phyloP scores from a whole-genome alignment of 2,329 filamentous ascomycete genomes.

The Cladorrhinum sp. region DNA sequence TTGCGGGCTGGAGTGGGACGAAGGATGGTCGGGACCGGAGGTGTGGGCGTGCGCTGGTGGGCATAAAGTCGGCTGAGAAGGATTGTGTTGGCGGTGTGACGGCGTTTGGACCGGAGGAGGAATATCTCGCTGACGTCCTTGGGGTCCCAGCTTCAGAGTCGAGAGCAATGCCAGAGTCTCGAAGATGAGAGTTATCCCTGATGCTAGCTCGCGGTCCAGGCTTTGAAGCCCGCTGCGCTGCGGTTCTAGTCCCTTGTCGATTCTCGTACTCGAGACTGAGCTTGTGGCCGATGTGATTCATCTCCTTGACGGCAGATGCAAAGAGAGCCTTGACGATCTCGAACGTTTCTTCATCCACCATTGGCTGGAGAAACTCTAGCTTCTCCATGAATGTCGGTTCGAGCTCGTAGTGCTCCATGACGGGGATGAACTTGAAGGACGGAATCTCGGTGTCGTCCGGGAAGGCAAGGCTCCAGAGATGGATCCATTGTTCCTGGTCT shows the following conservation, averaged over 20 bases:
- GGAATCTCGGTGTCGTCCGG: background rate
- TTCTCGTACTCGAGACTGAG: constrained; percentile 3
- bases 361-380: constrained; percentile 2
- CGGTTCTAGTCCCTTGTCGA: background rate
- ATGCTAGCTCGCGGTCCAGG: background rate
- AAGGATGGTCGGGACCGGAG: background rate
- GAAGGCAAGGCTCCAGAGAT: constrained; percentile 6
- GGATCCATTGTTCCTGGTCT: constrained; percentile 5
- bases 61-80: background rate
- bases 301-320: background rate
- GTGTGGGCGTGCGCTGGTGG: background rate
- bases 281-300: background rate
- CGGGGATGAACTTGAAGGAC: background rate
- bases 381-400: background rate
- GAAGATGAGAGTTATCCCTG: background rate
- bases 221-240: background rate
- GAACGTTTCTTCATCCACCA: background rate
- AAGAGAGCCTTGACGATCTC: background rate
- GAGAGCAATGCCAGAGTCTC: constrained; percentile 2
- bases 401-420: constrained; percentile 4
- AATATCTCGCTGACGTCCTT: background rate
- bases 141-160: constrained; percentile 1
- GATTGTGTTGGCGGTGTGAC: background rate
- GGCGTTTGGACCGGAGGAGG: background rate
- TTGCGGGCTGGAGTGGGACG: background rate